These are phyloP conservation scores for Pseudonitzschia multiseries DNA, from an alignment of 108 stramenopile genomes.

Conservation along the genomic window DNA sequence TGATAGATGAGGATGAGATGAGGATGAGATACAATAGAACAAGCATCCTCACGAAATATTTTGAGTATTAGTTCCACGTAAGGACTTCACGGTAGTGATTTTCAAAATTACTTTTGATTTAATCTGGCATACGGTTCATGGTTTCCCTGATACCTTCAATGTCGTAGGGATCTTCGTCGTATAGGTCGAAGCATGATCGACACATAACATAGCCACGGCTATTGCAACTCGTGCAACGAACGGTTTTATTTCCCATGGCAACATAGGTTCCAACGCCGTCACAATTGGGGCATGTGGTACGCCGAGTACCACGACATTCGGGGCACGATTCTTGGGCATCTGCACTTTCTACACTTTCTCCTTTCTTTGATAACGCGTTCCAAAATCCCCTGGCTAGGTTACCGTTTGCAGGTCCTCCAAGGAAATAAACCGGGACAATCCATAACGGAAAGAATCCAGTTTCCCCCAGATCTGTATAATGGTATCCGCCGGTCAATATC, in stretches of 20 bases:
- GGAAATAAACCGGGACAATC: conserved; percentile 84
- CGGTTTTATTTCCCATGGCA: conserved; percentile 54
- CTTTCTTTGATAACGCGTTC: conserved; percentile 43
- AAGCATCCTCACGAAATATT: too few relatives aligned
- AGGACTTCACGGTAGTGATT: too few relatives aligned
- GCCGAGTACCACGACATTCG: conserved; percentile 62
- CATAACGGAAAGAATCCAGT: conserved; percentile 85
- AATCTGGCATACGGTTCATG: conserved; percentile 75
- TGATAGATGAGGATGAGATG: too few relatives aligned
- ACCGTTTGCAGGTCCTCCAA: conserved; percentile 87
- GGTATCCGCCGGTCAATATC: conserved; percentile 56
- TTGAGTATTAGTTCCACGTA: too few relatives aligned
- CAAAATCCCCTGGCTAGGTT: conserved; percentile 81
- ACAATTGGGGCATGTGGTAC: conserved; percentile 75
- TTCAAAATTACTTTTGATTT: background rate
- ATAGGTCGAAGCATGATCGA: conserved; percentile 61
- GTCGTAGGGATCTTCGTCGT: conserved; percentile 72
- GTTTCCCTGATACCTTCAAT: conserved; percentile 71
- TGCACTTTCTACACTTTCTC: background rate
- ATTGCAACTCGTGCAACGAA: conserved; percentile 64
- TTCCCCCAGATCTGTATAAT: conserved; percentile 77
- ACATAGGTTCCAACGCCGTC: conserved; percentile 68
- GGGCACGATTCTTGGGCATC: conserved; percentile 34
- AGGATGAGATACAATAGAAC: too few relatives aligned
- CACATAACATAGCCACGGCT: conserved; percentile 78